A percentile compares a stretch with the other conserved stretches of the same genome.
Conservation (phyloP, 208 protist species). For the Acanthamoeba triangularis region DNA sequence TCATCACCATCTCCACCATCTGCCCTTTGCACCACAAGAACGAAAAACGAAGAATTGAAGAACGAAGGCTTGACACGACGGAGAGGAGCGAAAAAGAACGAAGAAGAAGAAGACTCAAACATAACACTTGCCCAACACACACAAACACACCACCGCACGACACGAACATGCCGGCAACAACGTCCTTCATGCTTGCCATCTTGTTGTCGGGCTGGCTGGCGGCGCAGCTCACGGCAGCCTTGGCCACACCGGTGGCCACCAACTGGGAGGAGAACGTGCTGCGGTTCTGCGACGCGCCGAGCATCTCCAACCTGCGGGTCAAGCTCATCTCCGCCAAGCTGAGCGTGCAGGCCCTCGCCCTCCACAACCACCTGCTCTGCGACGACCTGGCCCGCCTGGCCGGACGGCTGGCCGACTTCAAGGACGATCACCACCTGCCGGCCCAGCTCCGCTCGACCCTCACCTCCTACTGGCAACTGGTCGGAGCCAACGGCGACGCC, state of each 20-base stretch:
- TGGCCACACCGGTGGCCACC: neutral
- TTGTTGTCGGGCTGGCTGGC: neutral
- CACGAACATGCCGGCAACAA: neutral
- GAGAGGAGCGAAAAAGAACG: neutral
- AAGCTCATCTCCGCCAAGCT: conserved; percentile 59
- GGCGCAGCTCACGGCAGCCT: neutral
- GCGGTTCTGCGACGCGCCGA: conserved; percentile 10
- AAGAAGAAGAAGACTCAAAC: neutral
- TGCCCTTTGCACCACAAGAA: neutral
- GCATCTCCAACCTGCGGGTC: conserved; percentile 36
- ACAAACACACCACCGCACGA: neutral
- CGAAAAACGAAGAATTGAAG: neutral
- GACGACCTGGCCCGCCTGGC: conserved; percentile 1
- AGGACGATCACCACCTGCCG: conserved; percentile 13
- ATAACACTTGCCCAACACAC: neutral
- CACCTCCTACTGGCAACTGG: conserved; percentile 23
- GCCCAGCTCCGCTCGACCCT: neutral
- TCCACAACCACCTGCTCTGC: conserved; percentile 32
- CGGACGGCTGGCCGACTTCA: conserved; percentile 7
- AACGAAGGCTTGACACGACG: neutral
- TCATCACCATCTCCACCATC: too few relatives aligned
- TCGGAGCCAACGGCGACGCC: conserved; percentile 47
- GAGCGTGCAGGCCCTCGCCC: conserved; percentile 45
- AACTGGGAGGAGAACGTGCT: conserved; percentile 61
- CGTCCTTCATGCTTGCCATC: neutral